Conservation (phyloP, 345 rosid species). For the Bruguiera gymnorhiza region DNA sequence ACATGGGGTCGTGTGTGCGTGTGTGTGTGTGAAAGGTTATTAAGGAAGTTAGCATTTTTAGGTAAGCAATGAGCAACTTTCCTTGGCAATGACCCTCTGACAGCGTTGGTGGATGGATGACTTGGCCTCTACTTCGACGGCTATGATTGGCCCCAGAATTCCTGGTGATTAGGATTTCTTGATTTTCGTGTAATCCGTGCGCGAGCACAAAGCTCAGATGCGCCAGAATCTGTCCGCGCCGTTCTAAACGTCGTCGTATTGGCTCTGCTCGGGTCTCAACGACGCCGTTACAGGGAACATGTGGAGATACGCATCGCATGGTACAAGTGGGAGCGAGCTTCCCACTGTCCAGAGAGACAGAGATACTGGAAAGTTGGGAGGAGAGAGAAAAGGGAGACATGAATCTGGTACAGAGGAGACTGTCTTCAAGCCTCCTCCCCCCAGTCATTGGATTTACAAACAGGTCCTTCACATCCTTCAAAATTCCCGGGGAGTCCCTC, state of each 20-base stretch:
- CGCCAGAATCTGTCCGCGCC: neutral
- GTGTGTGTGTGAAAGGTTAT: too few relatives aligned
- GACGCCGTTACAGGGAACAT: neutral
- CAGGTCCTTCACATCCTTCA: conserved; percentile 46
- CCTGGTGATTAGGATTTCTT: too few relatives aligned
- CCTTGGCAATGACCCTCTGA: too few relatives aligned
- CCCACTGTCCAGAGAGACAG: neutral
- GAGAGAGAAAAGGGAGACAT: conserved; percentile 16
- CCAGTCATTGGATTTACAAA: conserved; percentile 40
- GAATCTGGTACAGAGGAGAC: conserved; percentile 36
- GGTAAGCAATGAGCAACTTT: too few relatives aligned
- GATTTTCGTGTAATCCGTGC: too few relatives aligned
- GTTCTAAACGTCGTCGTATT: neutral
- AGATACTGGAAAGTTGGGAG: neutral
- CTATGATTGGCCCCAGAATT: too few relatives aligned
- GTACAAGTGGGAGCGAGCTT: too few relatives aligned
- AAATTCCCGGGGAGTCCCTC: conserved; percentile 42
- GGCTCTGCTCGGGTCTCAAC: neutral
- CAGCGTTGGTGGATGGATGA: too few relatives aligned
- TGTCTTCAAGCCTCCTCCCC: conserved; percentile 27
- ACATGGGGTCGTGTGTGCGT: too few relatives aligned
- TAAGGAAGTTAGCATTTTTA: too few relatives aligned
- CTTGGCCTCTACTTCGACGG: too few relatives aligned
- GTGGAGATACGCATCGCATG: neutral
- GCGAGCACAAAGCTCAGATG: too few relatives aligned